phyloP scores from a whole-genome alignment of 768 basidiomycete genomes.

The Amanita subjunquillea region DNA sequence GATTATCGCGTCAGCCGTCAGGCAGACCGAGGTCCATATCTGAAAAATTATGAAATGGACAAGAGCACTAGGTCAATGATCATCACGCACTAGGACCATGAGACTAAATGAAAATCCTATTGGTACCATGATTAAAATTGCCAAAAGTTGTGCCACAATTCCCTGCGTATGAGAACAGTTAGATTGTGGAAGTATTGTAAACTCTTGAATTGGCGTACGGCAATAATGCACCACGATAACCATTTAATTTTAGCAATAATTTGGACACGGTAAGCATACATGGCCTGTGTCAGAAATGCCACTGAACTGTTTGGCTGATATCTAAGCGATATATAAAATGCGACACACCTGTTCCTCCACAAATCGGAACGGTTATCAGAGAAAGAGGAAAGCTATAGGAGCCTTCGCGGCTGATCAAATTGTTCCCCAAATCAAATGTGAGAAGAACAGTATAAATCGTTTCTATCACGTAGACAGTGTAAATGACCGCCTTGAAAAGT shows the following conservation, averaged over 20 bases:
- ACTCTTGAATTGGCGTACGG: not conserved
- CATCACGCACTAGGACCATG: not conserved
- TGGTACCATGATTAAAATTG: not conserved
- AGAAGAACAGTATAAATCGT: conserved; percentile 5
- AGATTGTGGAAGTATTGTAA: too few relatives aligned
- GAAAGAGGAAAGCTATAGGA: not conserved
- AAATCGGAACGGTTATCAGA: not conserved
- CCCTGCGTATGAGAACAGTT: not conserved
- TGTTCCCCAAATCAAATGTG: not conserved
- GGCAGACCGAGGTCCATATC: conserved; percentile 20
- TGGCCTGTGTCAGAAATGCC: not conserved
- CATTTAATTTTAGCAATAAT: not conserved
- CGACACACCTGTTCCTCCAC: not conserved
- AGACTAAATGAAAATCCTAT: not conserved
- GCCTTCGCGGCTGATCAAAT: too few relatives aligned
- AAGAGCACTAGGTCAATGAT: not conserved
- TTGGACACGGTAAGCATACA: not conserved
- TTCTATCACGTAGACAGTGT: conserved; percentile 8
- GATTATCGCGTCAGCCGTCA: conserved; percentile 20
- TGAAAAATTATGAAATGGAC: not conserved
- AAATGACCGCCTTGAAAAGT: conserved; percentile 8
- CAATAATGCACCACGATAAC: not conserved
- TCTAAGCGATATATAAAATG: not conserved
- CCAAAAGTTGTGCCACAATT: not conserved
- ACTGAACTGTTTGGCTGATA: not conserved